Evolutionary conservation across 305 asterid species (phyloP).

Genomic region (Solanum hybrid): DNA sequence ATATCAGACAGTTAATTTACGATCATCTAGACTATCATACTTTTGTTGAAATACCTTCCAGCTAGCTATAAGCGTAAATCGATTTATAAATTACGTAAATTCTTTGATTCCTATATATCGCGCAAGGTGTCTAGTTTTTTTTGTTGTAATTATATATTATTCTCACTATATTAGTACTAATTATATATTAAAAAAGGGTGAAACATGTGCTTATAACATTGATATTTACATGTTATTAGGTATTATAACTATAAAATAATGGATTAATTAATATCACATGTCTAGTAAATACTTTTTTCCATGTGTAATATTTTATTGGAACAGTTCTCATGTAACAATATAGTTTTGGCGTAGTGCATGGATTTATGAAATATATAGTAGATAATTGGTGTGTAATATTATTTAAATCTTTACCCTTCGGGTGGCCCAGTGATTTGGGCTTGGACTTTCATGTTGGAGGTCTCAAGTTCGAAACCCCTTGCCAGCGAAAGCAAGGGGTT

Average conservation of each 20-base stretch:
- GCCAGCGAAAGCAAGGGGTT: no score
- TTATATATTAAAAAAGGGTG: not conserved
- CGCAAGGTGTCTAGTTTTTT: not conserved
- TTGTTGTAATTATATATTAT: not conserved
- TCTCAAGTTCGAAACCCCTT: no score
- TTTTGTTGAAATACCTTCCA: not conserved
- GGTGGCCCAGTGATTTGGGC: no score
- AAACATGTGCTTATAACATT: not conserved
- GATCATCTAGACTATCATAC: not conserved
- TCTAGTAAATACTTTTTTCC: not conserved
- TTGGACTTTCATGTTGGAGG: no score
- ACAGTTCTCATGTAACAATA: not conserved
- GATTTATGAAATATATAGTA: not conserved
- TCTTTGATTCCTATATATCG: not conserved
- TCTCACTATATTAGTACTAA: not conserved
- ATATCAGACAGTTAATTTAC: not conserved
- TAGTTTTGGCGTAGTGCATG: not conserved
- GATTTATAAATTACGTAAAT: no score
- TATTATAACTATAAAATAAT: not conserved
- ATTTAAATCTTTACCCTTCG: not conserved
- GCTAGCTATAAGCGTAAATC: not conserved
- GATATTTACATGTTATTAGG: not conserved
- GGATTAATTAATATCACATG: not conserved
- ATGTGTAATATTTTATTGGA: not conserved
- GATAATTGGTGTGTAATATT: not conserved